Base-by-base conservation (phyloP, 495 filamentous ascomycete species). In the Hypoxylon perforatum region DNA sequence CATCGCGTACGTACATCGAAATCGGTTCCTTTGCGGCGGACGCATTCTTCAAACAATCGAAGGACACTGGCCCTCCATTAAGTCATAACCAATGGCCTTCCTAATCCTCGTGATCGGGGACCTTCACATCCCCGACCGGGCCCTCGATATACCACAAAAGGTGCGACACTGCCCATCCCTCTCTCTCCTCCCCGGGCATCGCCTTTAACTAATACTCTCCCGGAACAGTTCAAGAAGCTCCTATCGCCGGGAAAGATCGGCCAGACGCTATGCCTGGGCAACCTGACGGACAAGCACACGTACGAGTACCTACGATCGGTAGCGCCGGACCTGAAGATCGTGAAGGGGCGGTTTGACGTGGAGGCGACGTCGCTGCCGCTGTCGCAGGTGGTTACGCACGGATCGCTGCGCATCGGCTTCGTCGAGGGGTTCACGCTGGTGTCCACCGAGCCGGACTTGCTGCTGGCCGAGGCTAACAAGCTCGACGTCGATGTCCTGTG, bases 201-300 rank as follows among this genome's bases (percentile, higher is more conserved):
- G 11, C 25, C 45, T 48, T 57, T 74, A 54, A 46, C 57, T 50
- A 21, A 44, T 25, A 3, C 38, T 4, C 35, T 14, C 49, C 46
- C 33, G 8, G 7, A 15, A 38, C 77, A 98, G 94, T 99, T 99
- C 87, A 93, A 92, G 74, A 98, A 97, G 76, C 95, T 99, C 77
- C 89, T 99, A 68, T 91, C 93, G 11, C 95, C 96, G 9, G 96
- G 96, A 71, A 98, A 98, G 81, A 99, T 99, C 73, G 91, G 91
- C 62, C 95, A 99, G 77, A 98, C 93, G 46, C 87, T 99, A 62
- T 98, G 95, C 78, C 88, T 99, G 9, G 95, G 95, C 58, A 99
- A 99, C 81, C 86, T 98, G 38, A 99, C 95, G 67, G 92, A 96
- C 80, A 92, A 92, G 75, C 86, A 91, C 62, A 97, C 93, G 46